Base-by-base conservation (phyloP, 1,284 basidiomycete genomes). In the Chondrostereum purpureum region DNA sequence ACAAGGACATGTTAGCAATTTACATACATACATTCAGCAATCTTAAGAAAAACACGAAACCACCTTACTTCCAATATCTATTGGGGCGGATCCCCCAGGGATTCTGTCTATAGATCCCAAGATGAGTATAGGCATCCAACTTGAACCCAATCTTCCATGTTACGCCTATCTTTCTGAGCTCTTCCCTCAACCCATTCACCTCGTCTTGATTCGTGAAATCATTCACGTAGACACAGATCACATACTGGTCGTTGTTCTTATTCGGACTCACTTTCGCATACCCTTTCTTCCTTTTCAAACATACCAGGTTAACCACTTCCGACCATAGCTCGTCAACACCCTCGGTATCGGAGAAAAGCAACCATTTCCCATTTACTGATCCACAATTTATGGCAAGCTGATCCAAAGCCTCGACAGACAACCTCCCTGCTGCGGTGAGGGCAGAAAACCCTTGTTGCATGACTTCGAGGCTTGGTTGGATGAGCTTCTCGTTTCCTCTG, bases 121-220 rank as follows among this genome's bases (percentile, higher is more conserved):
- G 51, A 50, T 63, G 51, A 2, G 67, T 65, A 51, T 67, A 68
- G 19, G 62, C 60, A 38, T 68, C 67, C 34, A 66, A 56, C 50
- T 68, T 68, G 56, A 67, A 67, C 4, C 61, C 62, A 45, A 67
- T 67, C 46, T 58, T 63, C 58, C 60, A 57, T 18, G 51, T 55
- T 4, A 66, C 39, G 4, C 66, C 65, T 20, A 59, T 51, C 13
- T 39, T 49, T 37, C 55, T 58, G 45, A 67, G 47, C 13, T 53
- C 58, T 35, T 61, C 55, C 50, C 65, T 55, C 39, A 67, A 45
- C 38, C 46, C 47, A 13, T 45, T 50, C 2, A 67, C 63, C 42
- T 66, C 62, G 6, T 50, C 52, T 20, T 37, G 50, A 41, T 67
- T 49, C n/a, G 55, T 58, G 46, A 65, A 67, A 46, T 67, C 62